Evolutionary conservation across 192 early-diverging fungal genomes (phyloP), one percentile per base, ranked within the genome.

Genomic region (Linnemannia exigua): DNA sequence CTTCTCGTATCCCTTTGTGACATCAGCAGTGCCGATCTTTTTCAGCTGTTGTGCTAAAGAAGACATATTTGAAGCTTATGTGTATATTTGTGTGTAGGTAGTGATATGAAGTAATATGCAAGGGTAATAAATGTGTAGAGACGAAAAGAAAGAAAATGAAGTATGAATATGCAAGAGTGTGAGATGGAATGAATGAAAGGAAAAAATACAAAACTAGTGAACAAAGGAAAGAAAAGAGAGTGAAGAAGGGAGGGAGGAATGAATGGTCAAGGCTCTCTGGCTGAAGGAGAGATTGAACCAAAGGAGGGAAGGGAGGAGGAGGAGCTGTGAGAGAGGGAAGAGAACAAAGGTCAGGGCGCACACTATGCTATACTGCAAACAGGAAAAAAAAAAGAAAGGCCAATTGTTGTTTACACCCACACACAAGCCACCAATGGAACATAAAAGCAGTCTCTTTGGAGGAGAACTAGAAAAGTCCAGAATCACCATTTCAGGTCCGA

Each of bases 11-110:
- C 90, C 90, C 82, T 90, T 90, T 47, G 76, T 88, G 58, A 90
- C 88, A 88, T 94, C 93, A 15, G 91, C 88, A 20, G 90, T 92
- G 51, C 91, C 90, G 79, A 94, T 91, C 71, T 88, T 89, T 76
- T 90, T 90, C 77, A 95, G 88, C 89, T 95, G 93, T 25, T 93
- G 85, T 41, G 91, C 90, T 75, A 95, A 90, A 69, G 91, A 90
- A 37, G 94, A 91, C 92, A 92, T 92, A 61, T 38, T 89, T 22
- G 41, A n/a, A n/a, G n/a, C n/a, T n/a, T 76, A 50, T 82, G 67
- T 78, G 35, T 67, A 20, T 52, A 2, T 52, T n/a, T 63, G 38
- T 47, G 14, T 33, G 14, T 76, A 48, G 25, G 63, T n/a, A 33
- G n/a, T 46, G 36, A 54, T 58, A 35, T 48, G 44, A 66, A 67